Conservation (phyloP, 2,329 filamentous ascomycete species). For the Rugonectria rugulosa region DNA sequence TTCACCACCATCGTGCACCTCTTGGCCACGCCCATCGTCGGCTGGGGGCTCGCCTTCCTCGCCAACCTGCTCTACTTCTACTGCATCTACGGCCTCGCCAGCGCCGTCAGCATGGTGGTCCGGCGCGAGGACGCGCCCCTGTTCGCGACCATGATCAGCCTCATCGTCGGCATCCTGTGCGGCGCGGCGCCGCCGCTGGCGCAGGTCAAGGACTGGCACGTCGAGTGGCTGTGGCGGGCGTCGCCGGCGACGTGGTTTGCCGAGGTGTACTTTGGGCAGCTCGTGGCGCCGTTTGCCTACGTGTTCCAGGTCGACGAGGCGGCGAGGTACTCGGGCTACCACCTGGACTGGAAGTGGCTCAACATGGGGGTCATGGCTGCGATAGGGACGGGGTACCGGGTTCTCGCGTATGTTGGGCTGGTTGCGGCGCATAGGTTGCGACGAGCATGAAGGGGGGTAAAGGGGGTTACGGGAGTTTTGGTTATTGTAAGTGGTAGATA, state of each 20-base stretch:
- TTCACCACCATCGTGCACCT: constrained; percentile 61
- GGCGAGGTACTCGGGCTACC: constrained; percentile 52
- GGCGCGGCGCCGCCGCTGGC: constrained; percentile 60
- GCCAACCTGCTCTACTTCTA: constrained; percentile 65
- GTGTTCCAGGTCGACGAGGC: constrained; percentile 60
- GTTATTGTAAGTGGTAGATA: background rate
- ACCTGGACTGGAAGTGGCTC: constrained; percentile 51
- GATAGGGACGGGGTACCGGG: constrained; percentile 54
- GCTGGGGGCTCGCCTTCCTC: constrained; percentile 56
- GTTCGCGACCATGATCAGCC: constrained; percentile 60
- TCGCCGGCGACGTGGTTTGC: constrained; percentile 64
- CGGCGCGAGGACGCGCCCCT: constrained; percentile 64
- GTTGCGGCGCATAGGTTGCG: constrained; percentile 31
- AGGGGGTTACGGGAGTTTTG: background rate
- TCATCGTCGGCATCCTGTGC: constrained; percentile 62
- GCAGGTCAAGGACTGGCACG: constrained; percentile 58
- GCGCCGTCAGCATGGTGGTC: constrained; percentile 60
- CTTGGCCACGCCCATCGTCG: constrained; percentile 57
- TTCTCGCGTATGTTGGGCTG: constrained; percentile 48
- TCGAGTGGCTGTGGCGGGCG: constrained; percentile 63
- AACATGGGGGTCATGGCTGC: constrained; percentile 55
- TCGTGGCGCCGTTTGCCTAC: constrained; percentile 56
- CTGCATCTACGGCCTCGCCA: constrained; percentile 64
- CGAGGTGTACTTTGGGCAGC: constrained; percentile 62
- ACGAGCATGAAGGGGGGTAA: constrained; percentile 18